These are phyloP conservation scores for Lotmaria passim DNA, from an alignment of 208 protist genomes.

Conservation along the genomic window DNA sequence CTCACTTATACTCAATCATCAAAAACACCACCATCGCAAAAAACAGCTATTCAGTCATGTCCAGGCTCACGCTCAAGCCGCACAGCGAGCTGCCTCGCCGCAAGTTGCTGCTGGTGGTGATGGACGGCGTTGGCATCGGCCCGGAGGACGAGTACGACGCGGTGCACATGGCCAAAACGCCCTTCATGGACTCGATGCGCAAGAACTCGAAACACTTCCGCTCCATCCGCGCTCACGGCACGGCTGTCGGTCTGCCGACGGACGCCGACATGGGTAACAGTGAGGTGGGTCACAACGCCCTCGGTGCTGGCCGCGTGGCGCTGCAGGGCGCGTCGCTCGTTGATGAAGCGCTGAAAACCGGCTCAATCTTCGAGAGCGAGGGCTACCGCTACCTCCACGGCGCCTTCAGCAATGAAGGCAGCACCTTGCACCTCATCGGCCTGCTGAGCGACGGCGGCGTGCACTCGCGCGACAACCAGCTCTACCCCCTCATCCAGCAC, in stretches of 20 bases:
- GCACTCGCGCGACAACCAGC: conserved; percentile 93
- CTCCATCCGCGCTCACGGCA: conserved; percentile 93
- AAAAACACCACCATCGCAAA: conserved; percentile 17
- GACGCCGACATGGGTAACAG: conserved; percentile 97
- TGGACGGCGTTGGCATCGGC: conserved; percentile 92
- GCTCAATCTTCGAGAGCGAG: conserved; percentile 87
- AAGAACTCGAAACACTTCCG: conserved; percentile 71
- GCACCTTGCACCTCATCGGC: conserved; percentile 93
- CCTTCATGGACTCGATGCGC: conserved; percentile 77
- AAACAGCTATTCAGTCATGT: conserved; percentile 38
- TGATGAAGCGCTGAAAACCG: conserved; percentile 86
- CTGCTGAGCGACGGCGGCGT: conserved; percentile 95
- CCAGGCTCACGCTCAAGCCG: conserved; percentile 49
- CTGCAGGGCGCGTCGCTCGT: conserved; percentile 95
- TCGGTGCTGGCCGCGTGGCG: conserved; percentile 92
- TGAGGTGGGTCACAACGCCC: conserved; percentile 96
- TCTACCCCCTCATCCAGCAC: conserved; percentile 89
- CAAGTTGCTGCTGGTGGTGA: conserved; percentile 84
- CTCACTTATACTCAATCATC: conserved; percentile 15
- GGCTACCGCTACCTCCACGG: conserved; percentile 92
- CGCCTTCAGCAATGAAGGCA: conserved; percentile 68
- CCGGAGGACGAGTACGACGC: conserved; percentile 91
- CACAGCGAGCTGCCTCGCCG: conserved; percentile 81
- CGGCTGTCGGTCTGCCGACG: conserved; percentile 92
- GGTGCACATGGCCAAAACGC: conserved; percentile 90